Evolutionary conservation across 2,329 filamentous ascomycete genomes (phyloP), one percentile per base, ranked within the genome.

Genomic region (Verticillium isaacii): DNA sequence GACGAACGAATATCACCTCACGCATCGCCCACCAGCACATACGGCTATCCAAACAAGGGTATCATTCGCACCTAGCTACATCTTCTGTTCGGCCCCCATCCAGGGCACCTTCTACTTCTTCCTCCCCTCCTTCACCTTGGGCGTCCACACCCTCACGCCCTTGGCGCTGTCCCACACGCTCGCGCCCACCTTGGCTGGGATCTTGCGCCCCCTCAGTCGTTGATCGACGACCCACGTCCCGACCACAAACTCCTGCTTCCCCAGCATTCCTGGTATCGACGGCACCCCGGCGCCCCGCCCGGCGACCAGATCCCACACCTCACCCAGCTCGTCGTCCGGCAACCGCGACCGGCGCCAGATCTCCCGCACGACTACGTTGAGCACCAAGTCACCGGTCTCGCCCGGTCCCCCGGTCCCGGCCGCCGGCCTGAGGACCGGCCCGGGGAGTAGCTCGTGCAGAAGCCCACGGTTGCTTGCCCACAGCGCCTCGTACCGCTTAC

Each of bases 221-320:
- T 93, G 90, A 72, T 95, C 91, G 39, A 95, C 85, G 57, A 95
- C 76, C 90, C 91, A 95, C 78, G 92, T 82, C 11, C 91, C 91
- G 1, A 94, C 90, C 0, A 95, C 89, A 72, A 95, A 95, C 76
- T 93, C 89, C 61, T 88, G 82, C 68, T 85, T 84, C 61, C 77
- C 79, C 60, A 95, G 75, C 66, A 82, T 78, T 1, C 89, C 89
- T 15, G 41, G 11, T 29, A 29, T 29, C 25, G 32, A 41, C 25
- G 34, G 7, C 17, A 14, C 17, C 23, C 23, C 25, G 9, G 32
- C 23, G 15, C 75, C 70, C 1, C 75, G 72, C 7, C 77, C 74
- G 1, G 81, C 76, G 12, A 94, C 91, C 19, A 94, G 77, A 52
- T 89, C 86, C 88, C 90, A 95, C 1, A 93, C 87, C 74, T 91